Evolutionary conservation across 495 filamentous ascomycete species (phyloP), one percentile per base, ranked within the genome.

Genomic region (Penicillium simplicissimum): DNA sequence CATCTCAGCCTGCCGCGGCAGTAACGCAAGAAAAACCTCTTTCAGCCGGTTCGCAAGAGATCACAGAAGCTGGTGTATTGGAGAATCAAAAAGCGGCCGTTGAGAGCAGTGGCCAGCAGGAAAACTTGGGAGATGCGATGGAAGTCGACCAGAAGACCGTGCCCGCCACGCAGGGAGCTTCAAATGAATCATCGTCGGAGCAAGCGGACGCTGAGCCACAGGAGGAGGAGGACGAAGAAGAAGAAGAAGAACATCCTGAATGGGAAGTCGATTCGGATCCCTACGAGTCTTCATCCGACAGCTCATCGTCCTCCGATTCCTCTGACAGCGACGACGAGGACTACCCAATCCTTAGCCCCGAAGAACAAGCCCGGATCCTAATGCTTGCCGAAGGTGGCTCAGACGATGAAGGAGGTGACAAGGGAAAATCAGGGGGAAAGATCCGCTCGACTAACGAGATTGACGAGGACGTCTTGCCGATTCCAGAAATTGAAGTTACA

Each of bases 311-410:
- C 49, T 82, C 80, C 31, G 69, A 71, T 35, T 81, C 83, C 11
- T 84, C 87, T 51, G 86, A 87, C 55, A 84, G 85, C 34, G 88
- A 89, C 33, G 87, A 87, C n/a, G 87, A 87, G 57, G 84, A 86
- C 52, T 91, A 91, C 60, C 81, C 86, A 14, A 81, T 91, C 31
- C 81, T 96, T 17, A 87, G 85, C 52, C 82, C 90, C 13, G 90
- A 90, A 70, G 91, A 95, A 69, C 87, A 90, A 64, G 90, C 89
- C 1, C 84, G 86, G 10, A 84, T 94, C 36, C 79, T 97, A 31
- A 94, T 97, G 92, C 79, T 84, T 61, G 87, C 83, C 52, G 90
- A 86, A 48, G 86, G 78, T 38, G 85, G 81, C 8, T 88, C 85
- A 8, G 89, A 92, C 49, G 93, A 94, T 47, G 90, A 90, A 57